Conservation (phyloP, 768 basidiomycete species). For the Agrocybe chaxingu region DNA sequence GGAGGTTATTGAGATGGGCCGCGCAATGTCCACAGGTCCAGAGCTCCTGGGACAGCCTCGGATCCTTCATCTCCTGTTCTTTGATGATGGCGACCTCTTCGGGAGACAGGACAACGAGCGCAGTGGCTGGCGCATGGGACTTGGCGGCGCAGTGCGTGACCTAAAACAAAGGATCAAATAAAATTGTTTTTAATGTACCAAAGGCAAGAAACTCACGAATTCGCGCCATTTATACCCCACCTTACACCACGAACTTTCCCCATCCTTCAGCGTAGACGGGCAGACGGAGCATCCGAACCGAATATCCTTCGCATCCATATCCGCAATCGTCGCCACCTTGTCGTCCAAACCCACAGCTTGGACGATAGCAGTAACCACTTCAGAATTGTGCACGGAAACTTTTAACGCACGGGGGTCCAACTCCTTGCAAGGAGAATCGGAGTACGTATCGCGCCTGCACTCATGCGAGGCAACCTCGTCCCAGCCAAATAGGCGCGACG, state of each 20-base stretch:
- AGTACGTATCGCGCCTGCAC: too few relatives aligned
- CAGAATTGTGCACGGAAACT: neutral
- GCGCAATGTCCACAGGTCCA: conserved; percentile 8
- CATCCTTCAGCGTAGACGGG: neutral
- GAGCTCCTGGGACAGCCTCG: conserved; percentile 2
- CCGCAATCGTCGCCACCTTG: neutral
- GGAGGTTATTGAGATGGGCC: neutral
- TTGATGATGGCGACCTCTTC: neutral
- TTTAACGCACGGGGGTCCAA: neutral
- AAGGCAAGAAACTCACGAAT: neutral
- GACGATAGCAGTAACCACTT: conserved; percentile 1
- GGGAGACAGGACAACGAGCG: neutral
- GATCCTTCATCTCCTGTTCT: conserved; percentile 2
- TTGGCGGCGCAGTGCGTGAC: neutral
- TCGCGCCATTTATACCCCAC: conserved; percentile 6
- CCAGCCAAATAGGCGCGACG: too few relatives aligned
- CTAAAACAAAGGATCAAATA: neutral
- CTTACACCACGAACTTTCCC: neutral
- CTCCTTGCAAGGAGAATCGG: too few relatives aligned
- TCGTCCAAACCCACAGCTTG: conserved; percentile 5
- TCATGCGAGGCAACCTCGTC: too few relatives aligned
- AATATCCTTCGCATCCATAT: conserved; percentile 11
- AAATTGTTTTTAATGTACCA: too few relatives aligned
- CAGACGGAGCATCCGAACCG: conserved; percentile 8
- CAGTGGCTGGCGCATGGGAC: neutral